Percentiles rank a stretch among this genome's conserved stretches.
These are phyloP conservation scores for Castanea mollissima DNA, from an alignment of 306 rosid species.

Conservation along the genomic window DNA sequence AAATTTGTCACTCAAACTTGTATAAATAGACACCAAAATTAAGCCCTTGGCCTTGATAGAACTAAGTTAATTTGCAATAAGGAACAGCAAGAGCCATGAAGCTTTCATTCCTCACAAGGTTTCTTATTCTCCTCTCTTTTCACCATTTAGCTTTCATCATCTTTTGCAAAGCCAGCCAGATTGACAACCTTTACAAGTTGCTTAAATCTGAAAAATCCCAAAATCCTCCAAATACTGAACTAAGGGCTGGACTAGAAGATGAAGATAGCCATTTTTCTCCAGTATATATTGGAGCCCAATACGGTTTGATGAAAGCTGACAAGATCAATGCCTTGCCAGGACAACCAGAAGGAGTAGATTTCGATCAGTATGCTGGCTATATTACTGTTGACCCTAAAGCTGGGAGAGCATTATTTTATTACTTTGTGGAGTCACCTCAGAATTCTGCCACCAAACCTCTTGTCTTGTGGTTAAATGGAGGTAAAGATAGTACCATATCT, in stretches of 20 bases:
- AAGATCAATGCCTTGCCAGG: constrained; percentile 55
- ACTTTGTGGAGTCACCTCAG: constrained; percentile 54
- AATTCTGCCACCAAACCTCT: constrained; percentile 41
- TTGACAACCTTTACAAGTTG: constrained; percentile 36
- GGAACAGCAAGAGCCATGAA: background rate
- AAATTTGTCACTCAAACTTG: no score
- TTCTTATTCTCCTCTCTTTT: constrained; percentile 5
- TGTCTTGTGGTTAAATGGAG: constrained; percentile 69
- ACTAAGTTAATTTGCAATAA: background rate
- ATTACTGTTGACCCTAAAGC: constrained; percentile 44
- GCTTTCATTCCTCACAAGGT: background rate
- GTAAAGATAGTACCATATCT: constrained; percentile 12
- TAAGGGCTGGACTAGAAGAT: constrained; percentile 25
- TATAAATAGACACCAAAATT: background rate
- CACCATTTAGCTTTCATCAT: constrained; percentile 19
- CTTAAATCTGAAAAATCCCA: constrained; percentile 27
- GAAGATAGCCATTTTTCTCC: background rate
- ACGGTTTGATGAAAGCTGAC: constrained; percentile 34
- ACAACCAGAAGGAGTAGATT: constrained; percentile 50
- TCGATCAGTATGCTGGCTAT: constrained; percentile 58
- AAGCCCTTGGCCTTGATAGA: background rate
- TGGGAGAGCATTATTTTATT: constrained; percentile 55
- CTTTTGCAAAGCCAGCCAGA: constrained; percentile 33
- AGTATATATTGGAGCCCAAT: constrained; percentile 16
- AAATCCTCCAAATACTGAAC: constrained; percentile 2